Percentiles rank a stretch among this genome's conserved stretches.
Evolutionary conservation across 371 early-diverging fungal genomes (phyloP).

Genomic region (Mortierella sp.): DNA sequence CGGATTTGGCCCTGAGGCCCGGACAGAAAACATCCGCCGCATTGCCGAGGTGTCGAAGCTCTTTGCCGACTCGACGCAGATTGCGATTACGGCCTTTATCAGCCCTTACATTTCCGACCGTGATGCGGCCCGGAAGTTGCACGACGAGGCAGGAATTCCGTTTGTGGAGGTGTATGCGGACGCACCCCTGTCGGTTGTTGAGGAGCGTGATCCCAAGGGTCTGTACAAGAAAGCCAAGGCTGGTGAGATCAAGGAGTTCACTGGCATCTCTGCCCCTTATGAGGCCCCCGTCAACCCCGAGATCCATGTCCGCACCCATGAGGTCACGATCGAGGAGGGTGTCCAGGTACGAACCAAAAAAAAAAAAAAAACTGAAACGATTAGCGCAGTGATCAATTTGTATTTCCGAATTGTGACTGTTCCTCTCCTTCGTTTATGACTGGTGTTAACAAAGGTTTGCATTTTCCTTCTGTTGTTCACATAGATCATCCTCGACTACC

Average conservation of each 20-base stretch:
- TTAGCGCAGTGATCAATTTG: neutral
- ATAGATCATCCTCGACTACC: constrained; percentile 52
- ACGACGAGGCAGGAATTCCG: constrained; percentile 80
- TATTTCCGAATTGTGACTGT: constrained; percentile 3
- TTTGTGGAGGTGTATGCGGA: constrained; percentile 92
- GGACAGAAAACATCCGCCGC: constrained; percentile 94
- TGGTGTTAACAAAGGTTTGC: neutral
- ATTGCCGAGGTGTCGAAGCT: constrained; percentile 94
- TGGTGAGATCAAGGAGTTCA: constrained; percentile 95
- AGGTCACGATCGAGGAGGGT: constrained; percentile 78
- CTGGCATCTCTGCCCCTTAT: constrained; percentile 94
- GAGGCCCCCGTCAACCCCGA: constrained; percentile 90
- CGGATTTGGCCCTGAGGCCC: constrained; percentile 91
- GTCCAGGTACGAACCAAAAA: constrained; percentile 59
- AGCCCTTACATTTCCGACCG: constrained; percentile 91
- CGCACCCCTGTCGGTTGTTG: constrained; percentile 89
- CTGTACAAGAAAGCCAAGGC: constrained; percentile 95
- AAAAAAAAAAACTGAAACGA: neutral
- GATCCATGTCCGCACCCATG: constrained; percentile 85
- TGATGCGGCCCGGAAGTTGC: constrained; percentile 83
- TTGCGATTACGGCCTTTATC: constrained; percentile 93
- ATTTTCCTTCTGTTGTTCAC: neutral
- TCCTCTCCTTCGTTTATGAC: neutral
- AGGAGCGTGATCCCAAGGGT: constrained; percentile 95
- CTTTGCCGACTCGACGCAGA: constrained; percentile 87